Evolutionary conservation across 768 basidiomycete species (phyloP).

Genomic region (Tulasnella sp.): DNA sequence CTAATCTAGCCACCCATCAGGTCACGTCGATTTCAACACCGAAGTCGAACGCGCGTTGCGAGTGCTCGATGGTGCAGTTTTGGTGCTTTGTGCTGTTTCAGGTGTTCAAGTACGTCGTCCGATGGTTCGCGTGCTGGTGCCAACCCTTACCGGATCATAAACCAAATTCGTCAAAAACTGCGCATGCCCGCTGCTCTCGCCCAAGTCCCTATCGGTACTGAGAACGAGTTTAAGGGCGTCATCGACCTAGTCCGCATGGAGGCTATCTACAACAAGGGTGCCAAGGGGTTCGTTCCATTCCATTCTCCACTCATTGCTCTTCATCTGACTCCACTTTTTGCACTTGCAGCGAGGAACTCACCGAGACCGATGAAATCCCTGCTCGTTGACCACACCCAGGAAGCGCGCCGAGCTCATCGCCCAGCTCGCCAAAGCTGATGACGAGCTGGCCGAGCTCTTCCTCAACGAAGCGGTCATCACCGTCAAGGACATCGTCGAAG

Average conservation of each 20-base stretch:
- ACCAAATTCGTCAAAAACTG: slow-evolving; percentile 87
- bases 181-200: slow-evolving; percentile 91
- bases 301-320: not conserved
- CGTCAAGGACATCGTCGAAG: slow-evolving; percentile 67
- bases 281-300: slow-evolving; percentile 68
- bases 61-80: slow-evolving; percentile 91
- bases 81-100: slow-evolving; percentile 95
- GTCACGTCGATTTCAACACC: slow-evolving; percentile 99
- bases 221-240: slow-evolving; percentile 82
- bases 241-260: slow-evolving; percentile 95
- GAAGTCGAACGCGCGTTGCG: slow-evolving; percentile 96
- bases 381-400: slow-evolving; percentile 66
- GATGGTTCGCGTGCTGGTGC: slow-evolving; percentile 65
- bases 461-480: slow-evolving; percentile 77
- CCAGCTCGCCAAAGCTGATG: slow-evolving; percentile 93
- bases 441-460: slow-evolving; percentile 84
- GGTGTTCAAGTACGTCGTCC: slow-evolving; percentile 75
- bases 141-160: slow-evolving; percentile 92
- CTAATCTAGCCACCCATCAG: slow-evolving; percentile 39
- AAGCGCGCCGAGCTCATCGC: slow-evolving; percentile 93
- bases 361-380: slow-evolving; percentile 86
- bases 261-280: slow-evolving; percentile 88
- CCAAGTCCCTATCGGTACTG: slow-evolving; percentile 89
- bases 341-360: slow-evolving; percentile 59
- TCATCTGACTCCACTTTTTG: not conserved